phyloP scores from a whole-genome alignment of 805 yeast genomes.

The Candida ortonii region DNA sequence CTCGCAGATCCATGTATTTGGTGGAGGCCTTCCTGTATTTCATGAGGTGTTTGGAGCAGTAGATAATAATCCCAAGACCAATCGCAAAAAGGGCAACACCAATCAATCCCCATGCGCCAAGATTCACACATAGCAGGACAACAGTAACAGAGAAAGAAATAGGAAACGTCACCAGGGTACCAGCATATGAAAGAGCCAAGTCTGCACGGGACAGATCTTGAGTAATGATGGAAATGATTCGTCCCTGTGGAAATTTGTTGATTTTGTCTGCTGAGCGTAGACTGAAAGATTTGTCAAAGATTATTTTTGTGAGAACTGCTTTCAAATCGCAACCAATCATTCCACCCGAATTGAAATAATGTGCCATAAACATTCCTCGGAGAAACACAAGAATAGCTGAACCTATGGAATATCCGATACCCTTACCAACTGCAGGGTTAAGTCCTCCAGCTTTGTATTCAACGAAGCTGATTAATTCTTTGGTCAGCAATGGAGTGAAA shows the following conservation, averaged over 20 bases:
- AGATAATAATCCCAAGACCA: slow-evolving; percentile 46
- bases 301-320: slow-evolving; percentile 63
- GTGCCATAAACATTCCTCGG: slow-evolving; percentile 50
- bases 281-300: slow-evolving; percentile 61
- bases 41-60: slow-evolving; percentile 48
- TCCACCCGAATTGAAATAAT: slow-evolving; percentile 57
- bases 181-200: slow-evolving; percentile 63
- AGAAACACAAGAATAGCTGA: slow-evolving; percentile 52
- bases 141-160: slow-evolving; percentile 57
- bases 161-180: slow-evolving; percentile 61
- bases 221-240: slow-evolving; percentile 71
- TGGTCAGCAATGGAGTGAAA: slow-evolving; percentile 62
- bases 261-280: slow-evolving; percentile 56
- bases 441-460: slow-evolving; percentile 44
- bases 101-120: slow-evolving; percentile 72
- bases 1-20: slow-evolving; percentile 69
- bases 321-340: slow-evolving; percentile 65
- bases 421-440: slow-evolving; percentile 40
- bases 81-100: slow-evolving; percentile 61
- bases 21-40: slow-evolving; percentile 52
- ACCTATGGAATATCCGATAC: slow-evolving; percentile 70
- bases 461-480: slow-evolving; percentile 59
- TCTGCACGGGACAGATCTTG: slow-evolving; percentile 79
- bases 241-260: slow-evolving; percentile 60
- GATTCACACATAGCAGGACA: slow-evolving; percentile 57